These are phyloP conservation scores for Colletotrichum trifolii DNA, from an alignment of 2,329 filamentous ascomycete genomes.

Conservation along the genomic window DNA sequence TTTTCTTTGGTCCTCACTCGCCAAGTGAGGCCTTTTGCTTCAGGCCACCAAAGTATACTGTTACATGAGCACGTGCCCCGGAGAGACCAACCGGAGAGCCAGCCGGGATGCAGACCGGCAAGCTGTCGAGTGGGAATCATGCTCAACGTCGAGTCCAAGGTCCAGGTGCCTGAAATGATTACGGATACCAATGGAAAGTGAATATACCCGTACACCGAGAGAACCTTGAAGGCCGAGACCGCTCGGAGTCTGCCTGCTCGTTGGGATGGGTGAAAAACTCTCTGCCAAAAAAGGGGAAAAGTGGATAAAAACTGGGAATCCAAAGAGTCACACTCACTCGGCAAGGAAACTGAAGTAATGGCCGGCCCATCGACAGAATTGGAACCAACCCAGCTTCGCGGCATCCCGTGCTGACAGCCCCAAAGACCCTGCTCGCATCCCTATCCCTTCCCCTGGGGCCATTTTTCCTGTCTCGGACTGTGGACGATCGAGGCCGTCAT, in stretches of 20 bases:
- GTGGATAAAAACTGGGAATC: slow-evolving; percentile 10
- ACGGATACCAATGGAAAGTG: too few species aligned
- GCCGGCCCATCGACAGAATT: background rate
- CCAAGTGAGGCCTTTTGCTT: background rate
- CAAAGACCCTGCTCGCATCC: slow-evolving; percentile 23
- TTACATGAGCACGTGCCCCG: slow-evolving; percentile 1
- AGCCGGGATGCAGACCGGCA: too few species aligned
- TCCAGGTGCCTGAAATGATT: too few species aligned
- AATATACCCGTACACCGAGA: background rate
- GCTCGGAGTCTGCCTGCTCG: background rate
- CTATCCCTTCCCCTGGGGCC: slow-evolving; percentile 4
- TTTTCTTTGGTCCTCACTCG: background rate
- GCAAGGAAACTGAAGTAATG: background rate
- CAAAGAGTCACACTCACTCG: slow-evolving; percentile 14
- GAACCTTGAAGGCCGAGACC: background rate
- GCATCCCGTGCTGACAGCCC: slow-evolving; percentile 35
- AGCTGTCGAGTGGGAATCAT: too few species aligned
- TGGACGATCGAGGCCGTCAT: slow-evolving; percentile 18
- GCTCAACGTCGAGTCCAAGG: too few species aligned
- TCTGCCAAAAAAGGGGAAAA: background rate
- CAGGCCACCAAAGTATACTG: background rate
- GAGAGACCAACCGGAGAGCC: slow-evolving; percentile 23
- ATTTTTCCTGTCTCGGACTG: slow-evolving; percentile 7
- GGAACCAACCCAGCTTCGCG: slow-evolving; percentile 25
- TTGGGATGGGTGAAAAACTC: background rate